These are phyloP conservation scores for Avena atlantica DNA, from an alignment of 176 grass and related monocot genomes.

Conservation along the genomic window DNA sequence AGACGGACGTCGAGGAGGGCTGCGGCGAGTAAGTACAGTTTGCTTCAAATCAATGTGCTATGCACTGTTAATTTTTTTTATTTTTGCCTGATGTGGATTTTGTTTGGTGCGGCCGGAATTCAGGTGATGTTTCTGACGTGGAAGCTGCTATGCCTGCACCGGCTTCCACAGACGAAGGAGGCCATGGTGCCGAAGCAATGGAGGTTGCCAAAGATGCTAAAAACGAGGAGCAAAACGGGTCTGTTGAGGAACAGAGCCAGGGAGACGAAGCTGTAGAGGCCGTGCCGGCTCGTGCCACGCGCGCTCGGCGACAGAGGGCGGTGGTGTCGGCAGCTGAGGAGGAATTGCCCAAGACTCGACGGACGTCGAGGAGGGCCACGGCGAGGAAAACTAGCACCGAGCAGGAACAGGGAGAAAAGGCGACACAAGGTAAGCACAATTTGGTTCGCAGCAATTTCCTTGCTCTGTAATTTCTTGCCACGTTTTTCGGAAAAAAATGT, in stretches of 20 bases:
- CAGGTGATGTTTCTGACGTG: not conserved
- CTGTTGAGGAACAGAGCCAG: not conserved
- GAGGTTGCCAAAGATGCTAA: slow-evolving; percentile 8
- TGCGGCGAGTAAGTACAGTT: not conserved
- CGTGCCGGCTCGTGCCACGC: not conserved
- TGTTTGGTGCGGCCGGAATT: not conserved
- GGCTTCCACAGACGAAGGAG: not conserved
- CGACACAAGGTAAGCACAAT: no score
- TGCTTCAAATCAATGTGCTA: not conserved
- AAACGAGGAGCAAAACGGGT: not conserved
- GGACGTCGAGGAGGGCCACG: no score
- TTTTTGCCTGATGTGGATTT: not conserved
- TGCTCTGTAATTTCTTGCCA: no score
- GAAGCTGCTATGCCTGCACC: not conserved
- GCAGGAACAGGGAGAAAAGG: no score
- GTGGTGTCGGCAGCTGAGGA: not conserved
- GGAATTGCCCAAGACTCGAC: no score
- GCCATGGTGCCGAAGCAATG: not conserved
- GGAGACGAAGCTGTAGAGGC: not conserved
- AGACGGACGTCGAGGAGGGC: slow-evolving; percentile 10
- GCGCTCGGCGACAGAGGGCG: slow-evolving; percentile 3
- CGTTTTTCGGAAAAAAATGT: no score
- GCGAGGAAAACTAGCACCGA: no score
- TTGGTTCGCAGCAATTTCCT: no score
- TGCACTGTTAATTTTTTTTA: not conserved